Evolutionary conservation across 345 rosid species (phyloP), one percentile per base, ranked within the genome.

Genomic region (Laguncularia racemosa): DNA sequence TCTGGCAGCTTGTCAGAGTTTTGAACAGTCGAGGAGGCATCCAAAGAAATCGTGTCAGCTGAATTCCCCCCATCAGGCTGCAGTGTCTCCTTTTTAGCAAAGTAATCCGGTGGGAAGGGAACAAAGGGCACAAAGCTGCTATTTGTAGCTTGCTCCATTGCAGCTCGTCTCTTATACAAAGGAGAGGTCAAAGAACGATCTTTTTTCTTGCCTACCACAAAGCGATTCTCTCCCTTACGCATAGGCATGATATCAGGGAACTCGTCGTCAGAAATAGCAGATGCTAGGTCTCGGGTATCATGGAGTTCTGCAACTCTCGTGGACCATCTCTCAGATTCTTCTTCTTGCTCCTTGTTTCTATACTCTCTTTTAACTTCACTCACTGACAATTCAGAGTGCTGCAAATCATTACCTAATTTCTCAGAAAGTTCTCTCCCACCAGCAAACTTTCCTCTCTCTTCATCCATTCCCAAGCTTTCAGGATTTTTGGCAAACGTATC

Each of bases 101-200:
- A 84, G 72, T 89, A 83, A 50, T 72, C 84, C 17, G 95, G 81
- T 52, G 97, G 91, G 71, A 92, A 84, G 14, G 96, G 91, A 43
- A 86, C 96, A 62, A 86, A 92, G 20, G 96, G 96, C 26, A 80
- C 85, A 54, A 71, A 81, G 67, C 80, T 79, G 54, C 78, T 60
- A 53, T 75, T 78, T 56, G 66, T 73, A n/a, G 84, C 70, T 74
- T 76, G 86, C 64, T 84, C 92, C 47, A 59, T 67, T 18, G 85
- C 81, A 28, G 61, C 60, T 0, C 48, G 76, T 58, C 87, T 84
- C 84, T 80, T 86, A 81, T 83, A 78, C 56, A 60, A 64, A 13
- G 93, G 95, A 71, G 93, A 76, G 57, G 84, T 81, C 71, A 84
- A 76, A 57, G 88, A 75, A 28, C 87, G 96, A 44, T 85, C 88